Base-by-base conservation (phyloP, 148 eudicot genomes). In the Rhododendron williamsianum region DNA sequence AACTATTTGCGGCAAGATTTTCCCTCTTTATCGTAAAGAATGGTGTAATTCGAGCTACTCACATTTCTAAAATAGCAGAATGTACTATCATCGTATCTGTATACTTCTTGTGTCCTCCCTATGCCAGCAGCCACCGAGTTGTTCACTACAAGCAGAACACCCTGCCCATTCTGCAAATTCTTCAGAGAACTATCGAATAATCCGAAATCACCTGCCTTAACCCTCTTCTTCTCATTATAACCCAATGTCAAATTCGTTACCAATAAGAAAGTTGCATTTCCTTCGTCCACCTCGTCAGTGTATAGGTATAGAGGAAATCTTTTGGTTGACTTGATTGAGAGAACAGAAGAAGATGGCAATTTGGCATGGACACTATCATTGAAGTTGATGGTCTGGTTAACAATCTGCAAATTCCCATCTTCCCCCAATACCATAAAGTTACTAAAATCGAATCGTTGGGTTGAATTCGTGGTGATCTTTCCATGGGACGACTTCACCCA, bases 401-500 rank as follows among this genome's bases (percentile, higher is more conserved):
- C 88, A 10, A 83, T 86, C 86, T 96, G 96, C 83, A 85, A 27
- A 78, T 89, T 85, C 38, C 88, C 94, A 25, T 93, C 86, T 8
- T 91, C 92, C 11, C 88, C 91, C 82, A 93, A 41, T 77, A 88
- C 89, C 93, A 93, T 96, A 19, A 23, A 33, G 85, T 94, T 95
- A 56, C 51, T 83, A 73, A 86, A 96, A 67, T 23, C 33, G 18
- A 96, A 91, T 2, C 74, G 85, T 78, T 93, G 99, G 43, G 76
- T 84, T 19, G 91, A 89, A 58, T 82, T 86, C 3, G 95, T 92
- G 2, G 81, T 86, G 72, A 96, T 86, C 41, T 88, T 90, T 74
- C 98, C 99, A 67, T 81, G 74, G 0, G 98, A 95, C 1, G 98
- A 93, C 63, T 77, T 76, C 48, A 96, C 93, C 94, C 95, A 93